These are phyloP conservation scores for Dictyophora rubrovolvata DNA, from an alignment of 768 basidiomycete species.

Conservation along the genomic window DNA sequence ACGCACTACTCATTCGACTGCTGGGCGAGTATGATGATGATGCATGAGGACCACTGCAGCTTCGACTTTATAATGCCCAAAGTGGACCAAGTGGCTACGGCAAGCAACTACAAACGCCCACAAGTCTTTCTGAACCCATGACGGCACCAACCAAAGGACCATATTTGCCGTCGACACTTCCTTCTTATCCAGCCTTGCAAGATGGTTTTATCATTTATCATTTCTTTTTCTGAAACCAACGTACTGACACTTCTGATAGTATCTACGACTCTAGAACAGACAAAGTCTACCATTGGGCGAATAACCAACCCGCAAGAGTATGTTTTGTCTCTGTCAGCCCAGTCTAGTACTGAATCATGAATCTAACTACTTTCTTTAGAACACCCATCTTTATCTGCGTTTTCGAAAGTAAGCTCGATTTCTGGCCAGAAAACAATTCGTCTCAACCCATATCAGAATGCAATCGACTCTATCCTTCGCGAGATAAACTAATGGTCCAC, in stretches of 20 bases:
- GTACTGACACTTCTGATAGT: conserved; percentile 24
- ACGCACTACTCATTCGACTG: neutral
- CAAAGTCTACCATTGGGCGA: conserved; percentile 43
- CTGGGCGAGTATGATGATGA: too few species aligned
- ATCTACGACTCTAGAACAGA: conserved; percentile 43
- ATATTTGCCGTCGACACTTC: conserved; percentile 39
- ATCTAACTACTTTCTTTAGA: conserved; percentile 29
- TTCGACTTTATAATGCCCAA: too few species aligned
- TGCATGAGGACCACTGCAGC: too few species aligned
- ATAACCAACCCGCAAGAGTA: conserved; percentile 61
- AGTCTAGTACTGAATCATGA: neutral
- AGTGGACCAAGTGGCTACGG: neutral
- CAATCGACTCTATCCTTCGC: conserved; percentile 59
- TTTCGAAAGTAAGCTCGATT: conserved; percentile 35
- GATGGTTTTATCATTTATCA: conserved; percentile 32
- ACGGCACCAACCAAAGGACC: conserved; percentile 5
- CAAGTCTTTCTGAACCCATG: neutral
- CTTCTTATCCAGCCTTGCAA: conserved; percentile 37
- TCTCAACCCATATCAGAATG: conserved; percentile 35
- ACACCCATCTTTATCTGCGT: conserved; percentile 78
- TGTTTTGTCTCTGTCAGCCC: conserved; percentile 16
- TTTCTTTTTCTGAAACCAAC: neutral
- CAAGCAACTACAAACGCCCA: neutral
- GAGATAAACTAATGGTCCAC: conserved; percentile 58
- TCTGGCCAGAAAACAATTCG: neutral